These are phyloP conservation scores for Strigomonas culicis DNA, from an alignment of 208 protist genomes.

Conservation along the genomic window DNA sequence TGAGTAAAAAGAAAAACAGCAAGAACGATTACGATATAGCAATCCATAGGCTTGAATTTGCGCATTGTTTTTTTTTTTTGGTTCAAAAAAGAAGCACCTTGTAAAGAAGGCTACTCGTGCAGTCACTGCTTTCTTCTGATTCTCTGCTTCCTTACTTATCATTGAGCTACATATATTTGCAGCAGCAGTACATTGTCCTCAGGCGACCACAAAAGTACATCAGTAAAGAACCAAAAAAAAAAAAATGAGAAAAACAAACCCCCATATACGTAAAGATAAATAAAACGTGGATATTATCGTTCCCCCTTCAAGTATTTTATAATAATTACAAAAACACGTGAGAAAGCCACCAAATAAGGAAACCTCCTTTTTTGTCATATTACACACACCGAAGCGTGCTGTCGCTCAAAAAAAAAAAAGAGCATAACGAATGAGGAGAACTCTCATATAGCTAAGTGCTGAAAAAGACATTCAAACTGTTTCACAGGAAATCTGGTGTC, in stretches of 20 bases:
- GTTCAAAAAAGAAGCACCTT: no score
- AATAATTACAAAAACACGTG: not conserved
- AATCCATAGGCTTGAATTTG: not conserved
- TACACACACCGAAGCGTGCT: no score
- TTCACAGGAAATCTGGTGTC: no score
- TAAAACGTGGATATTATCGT: not conserved
- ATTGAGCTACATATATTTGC: not conserved
- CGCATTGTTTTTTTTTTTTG: not conserved
- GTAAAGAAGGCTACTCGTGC: no score
- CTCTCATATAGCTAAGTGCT: not conserved
- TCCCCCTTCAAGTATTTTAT: not conserved
- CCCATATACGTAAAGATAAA: not conserved
- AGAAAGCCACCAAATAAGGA: not conserved
- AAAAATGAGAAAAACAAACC: not conserved
- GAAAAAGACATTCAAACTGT: no score
- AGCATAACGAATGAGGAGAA: not conserved
- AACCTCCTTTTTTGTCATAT: not conserved
- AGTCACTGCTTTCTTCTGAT: not conserved
- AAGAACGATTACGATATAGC: not conserved
- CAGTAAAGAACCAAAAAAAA: not conserved
- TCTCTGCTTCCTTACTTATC: not conserved
- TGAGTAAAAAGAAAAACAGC: no score
- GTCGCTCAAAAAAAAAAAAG: not conserved
- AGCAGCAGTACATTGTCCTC: not conserved
- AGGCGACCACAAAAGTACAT: not conserved